Base-by-base conservation (phyloP, 768 basidiomycete species). In the Clavulina sp. region DNA sequence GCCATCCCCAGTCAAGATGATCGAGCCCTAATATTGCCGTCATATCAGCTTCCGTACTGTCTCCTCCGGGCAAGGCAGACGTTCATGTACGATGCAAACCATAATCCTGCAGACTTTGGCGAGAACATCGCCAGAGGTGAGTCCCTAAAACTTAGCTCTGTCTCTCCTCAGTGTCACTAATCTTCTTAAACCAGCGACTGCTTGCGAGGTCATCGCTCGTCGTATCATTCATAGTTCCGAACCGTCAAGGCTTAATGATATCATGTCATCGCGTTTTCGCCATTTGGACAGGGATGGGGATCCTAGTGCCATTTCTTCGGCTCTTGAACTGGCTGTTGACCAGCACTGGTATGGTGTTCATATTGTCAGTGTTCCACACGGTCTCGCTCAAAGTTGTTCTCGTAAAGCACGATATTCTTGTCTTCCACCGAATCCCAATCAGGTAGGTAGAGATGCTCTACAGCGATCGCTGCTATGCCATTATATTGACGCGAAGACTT, bases 261-360 rank as follows among this genome's bases (percentile, higher is more conserved):
- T 89, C 54, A 81, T 95, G 79, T 80, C 82, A 9, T 80, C 75
- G 2, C 74, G 92, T 3, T 89, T 78, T 65, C 72, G 73, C 53
- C 78, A 84, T 59, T 65, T 68, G 36, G 79, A 86, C 61, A 60
- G 69, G 32, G 85, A 93, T 60, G 88, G 84, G 0, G 85, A 85
- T 52, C 64, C 69, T 43, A 85, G 83, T 54, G 80, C 79, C 40
- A 73, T 78, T 58, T 69, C 76, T 3, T 87, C 83, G 59, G 81
- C 83, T 5, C 68, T 95, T 40, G 92, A 96, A 63, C 68, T 80
- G 63, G 89, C 92, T n/a, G 85, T 93, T 55, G 92, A 96, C 63
- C 76, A 85, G 50, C 78, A 88, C 58, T 87, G 88, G 86, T 88
- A 59, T n/a, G 34, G 60, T 51, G 41, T 4, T 53, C 30, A 24